Percentiles rank a stretch among this genome's conserved stretches.
These are phyloP conservation scores for Metarhizium robertsii DNA, from an alignment of 2,329 filamentous ascomycete genomes.

Conservation along the genomic window DNA sequence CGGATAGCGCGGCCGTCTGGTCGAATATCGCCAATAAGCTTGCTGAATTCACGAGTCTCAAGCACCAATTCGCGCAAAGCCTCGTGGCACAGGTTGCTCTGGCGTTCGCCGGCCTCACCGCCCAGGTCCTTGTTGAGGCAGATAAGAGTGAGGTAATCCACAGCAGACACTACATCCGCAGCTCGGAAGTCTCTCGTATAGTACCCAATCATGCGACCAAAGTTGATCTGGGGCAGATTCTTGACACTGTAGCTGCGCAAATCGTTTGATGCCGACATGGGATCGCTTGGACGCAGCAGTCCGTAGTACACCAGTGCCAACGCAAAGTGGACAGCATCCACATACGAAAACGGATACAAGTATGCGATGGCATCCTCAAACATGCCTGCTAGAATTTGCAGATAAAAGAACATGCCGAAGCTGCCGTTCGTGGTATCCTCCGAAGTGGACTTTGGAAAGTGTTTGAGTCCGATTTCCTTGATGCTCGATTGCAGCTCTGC, in stretches of 20 bases:
- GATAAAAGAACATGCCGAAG: slow-evolving; percentile 86
- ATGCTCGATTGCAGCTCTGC: slow-evolving; percentile 69
- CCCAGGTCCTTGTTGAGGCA: slow-evolving; percentile 81
- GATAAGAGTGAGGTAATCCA: slow-evolving; percentile 87
- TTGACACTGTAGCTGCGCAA: slow-evolving; percentile 57
- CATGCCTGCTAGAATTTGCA: slow-evolving; percentile 83
- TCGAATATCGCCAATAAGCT: slow-evolving; percentile 83
- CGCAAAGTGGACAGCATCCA: slow-evolving; percentile 91
- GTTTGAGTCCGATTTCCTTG: slow-evolving; percentile 78
- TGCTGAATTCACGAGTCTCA: slow-evolving; percentile 94
- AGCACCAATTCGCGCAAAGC: slow-evolving; percentile 87
- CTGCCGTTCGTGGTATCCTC: slow-evolving; percentile 66
- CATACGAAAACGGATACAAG: slow-evolving; percentile 82
- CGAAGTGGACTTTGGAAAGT: slow-evolving; percentile 74
- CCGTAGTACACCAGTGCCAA: slow-evolving; percentile 85
- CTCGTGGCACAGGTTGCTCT: slow-evolving; percentile 79
- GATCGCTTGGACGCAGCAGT: slow-evolving; percentile 77
- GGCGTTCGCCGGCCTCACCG: slow-evolving; percentile 64
- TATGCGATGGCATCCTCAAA: slow-evolving; percentile 91
- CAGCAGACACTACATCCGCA: slow-evolving; percentile 77
- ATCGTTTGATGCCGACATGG: slow-evolving; percentile 63
- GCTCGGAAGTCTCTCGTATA: slow-evolving; percentile 95
- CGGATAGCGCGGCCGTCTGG: slow-evolving; percentile 76
- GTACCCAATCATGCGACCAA: slow-evolving; percentile 84
- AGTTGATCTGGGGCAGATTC: slow-evolving; percentile 76